These are phyloP conservation scores for Penicillium tannophilum DNA, from an alignment of 495 filamentous ascomycete species.

Conservation along the genomic window DNA sequence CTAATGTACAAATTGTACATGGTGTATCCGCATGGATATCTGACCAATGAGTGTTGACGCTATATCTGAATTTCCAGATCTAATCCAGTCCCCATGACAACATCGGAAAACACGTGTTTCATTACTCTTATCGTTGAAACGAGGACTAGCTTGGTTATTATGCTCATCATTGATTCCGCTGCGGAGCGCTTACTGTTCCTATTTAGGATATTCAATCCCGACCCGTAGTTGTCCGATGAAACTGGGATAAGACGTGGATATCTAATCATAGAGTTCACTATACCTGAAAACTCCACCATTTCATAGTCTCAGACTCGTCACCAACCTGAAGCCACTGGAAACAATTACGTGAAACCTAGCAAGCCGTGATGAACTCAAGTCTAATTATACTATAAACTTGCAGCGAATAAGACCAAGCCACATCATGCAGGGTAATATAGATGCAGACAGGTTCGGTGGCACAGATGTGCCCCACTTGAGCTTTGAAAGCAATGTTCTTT, in stretches of 20 bases:
- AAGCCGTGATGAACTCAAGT: no score
- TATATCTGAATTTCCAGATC: neutral
- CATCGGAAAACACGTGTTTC: neutral
- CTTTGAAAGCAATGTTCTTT: neutral
- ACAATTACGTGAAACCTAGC: no score
- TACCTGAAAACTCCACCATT: neutral
- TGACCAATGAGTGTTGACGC: neutral
- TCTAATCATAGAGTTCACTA: neutral
- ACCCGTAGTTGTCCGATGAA: no score
- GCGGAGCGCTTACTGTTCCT: no score
- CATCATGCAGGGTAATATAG: neutral
- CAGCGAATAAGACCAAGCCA: neutral
- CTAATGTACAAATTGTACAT: neutral
- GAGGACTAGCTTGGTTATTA: neutral
- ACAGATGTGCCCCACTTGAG: neutral
- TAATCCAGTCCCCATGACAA: neutral
- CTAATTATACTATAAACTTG: no score
- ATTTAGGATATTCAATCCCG: no score
- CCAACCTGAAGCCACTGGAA: no score
- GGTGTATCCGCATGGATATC: neutral
- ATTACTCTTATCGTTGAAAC: neutral
- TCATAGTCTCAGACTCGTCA: no score
- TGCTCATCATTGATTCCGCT: neutral
- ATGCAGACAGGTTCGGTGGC: neutral
- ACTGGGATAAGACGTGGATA: neutral